Evolutionary conservation across 768 basidiomycete species (phyloP).

Genomic region (Kockovaella imperatae): DNA sequence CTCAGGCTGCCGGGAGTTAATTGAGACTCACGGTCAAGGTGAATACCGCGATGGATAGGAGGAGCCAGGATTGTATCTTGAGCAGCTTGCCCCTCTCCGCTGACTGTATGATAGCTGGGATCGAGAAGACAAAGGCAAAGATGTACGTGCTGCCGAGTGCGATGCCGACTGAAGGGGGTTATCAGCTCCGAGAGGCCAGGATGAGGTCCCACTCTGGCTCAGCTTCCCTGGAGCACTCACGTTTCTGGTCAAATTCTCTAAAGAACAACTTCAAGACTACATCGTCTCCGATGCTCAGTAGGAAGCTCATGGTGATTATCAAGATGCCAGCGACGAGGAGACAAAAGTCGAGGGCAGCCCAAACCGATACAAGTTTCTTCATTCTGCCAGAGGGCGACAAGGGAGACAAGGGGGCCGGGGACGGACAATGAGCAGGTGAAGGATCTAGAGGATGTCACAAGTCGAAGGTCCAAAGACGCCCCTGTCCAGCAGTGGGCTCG

Average conservation of each 20-base stretch:
- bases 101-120: constrained; percentile 62
- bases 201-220: background rate
- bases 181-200: constrained; percentile 2
- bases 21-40: constrained; percentile 8
- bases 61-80: constrained; percentile 65
- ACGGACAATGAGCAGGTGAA: too few species aligned
- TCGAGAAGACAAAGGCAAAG: constrained; percentile 61
- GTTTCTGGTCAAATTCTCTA: constrained; percentile 41
- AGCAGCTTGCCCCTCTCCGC: constrained; percentile 64
- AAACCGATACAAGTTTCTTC: too few species aligned
- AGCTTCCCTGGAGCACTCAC: background rate
- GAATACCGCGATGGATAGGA: constrained; percentile 51
- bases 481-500: too few species aligned
- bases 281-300: constrained; percentile 59
- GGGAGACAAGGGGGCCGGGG: too few species aligned
- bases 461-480: too few species aligned
- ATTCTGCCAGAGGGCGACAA: too few species aligned
- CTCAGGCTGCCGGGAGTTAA: too few species aligned
- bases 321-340: constrained; percentile 65
- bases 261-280: constrained; percentile 68
- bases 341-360: constrained; percentile 62
- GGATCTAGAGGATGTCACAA: too few species aligned
- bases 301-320: constrained; percentile 59
- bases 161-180: constrained; percentile 54
- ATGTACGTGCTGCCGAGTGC: constrained; percentile 56